A percentile compares a stretch with the other conserved stretches of the same genome.
Conservation (phyloP, 495 filamentous ascomycete species). For the Aspergillus cristatus region DNA sequence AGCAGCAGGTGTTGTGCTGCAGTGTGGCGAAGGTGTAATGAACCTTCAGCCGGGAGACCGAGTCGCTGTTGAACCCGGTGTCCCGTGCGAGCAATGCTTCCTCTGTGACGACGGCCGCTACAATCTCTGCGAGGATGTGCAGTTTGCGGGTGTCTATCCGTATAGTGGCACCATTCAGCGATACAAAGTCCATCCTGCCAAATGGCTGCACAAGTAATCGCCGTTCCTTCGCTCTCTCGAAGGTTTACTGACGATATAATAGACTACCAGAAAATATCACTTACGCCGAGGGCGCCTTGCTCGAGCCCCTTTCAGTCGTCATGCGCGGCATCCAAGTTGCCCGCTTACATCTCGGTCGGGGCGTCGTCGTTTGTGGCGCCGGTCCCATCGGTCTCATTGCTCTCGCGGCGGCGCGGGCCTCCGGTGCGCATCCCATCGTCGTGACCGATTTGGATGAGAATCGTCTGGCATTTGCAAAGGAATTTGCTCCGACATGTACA, state of each 20-base stretch:
- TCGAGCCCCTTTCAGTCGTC: slow-evolving; percentile 70
- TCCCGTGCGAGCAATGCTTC: slow-evolving; percentile 58
- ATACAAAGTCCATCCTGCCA: slow-evolving; percentile 57
- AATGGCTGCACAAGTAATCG: slow-evolving; percentile 39
- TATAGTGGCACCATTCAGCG: slow-evolving; percentile 48
- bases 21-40: slow-evolving; percentile 43
- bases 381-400: slow-evolving; percentile 67
- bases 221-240: background rate
- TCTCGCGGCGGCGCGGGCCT: slow-evolving; percentile 49
- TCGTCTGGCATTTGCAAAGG: slow-evolving; percentile 49
- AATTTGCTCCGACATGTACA: slow-evolving; percentile 44
- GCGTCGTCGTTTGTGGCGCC: slow-evolving; percentile 64
- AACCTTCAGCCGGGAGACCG: slow-evolving; percentile 48
- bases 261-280: slow-evolving; percentile 50
- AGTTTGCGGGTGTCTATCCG: slow-evolving; percentile 56
- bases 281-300: slow-evolving; percentile 58
- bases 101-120: slow-evolving; percentile 59
- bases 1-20: slow-evolving; percentile 58
- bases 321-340: slow-evolving; percentile 58
- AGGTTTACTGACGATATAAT: background rate
- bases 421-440: slow-evolving; percentile 54
- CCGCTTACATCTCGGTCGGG: slow-evolving; percentile 37
- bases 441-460: slow-evolving; percentile 51
- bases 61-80: slow-evolving; percentile 67
- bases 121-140: slow-evolving; percentile 68